phyloP scores from a whole-genome alignment of 2,329 filamentous ascomycete genomes.

The Arthrobotrys megalospora region DNA sequence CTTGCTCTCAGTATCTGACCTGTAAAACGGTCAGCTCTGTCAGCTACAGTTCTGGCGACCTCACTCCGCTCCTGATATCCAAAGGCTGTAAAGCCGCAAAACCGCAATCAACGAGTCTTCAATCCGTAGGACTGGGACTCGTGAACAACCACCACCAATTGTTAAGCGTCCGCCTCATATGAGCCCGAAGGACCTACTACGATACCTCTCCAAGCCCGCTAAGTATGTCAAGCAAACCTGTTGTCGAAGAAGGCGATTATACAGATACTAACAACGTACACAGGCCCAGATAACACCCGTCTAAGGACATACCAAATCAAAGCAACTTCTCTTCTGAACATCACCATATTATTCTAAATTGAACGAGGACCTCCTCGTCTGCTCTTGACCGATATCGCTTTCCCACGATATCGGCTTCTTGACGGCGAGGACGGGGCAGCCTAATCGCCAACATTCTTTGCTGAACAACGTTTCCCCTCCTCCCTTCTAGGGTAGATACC shows the following conservation, averaged over 20 bases:
- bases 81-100: slow-evolving; percentile 53
- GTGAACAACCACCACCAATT: slow-evolving; percentile 35
- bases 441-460: slow-evolving; percentile 82
- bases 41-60: slow-evolving; percentile 60
- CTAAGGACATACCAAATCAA: slow-evolving; percentile 62
- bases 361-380: slow-evolving; percentile 74
- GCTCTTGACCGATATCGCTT: slow-evolving; percentile 82
- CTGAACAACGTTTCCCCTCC: slow-evolving; percentile 84
- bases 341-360: slow-evolving; percentile 69
- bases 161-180: slow-evolving; percentile 75
- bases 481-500: slow-evolving; percentile 68
- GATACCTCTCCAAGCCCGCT: slow-evolving; percentile 93
- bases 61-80: slow-evolving; percentile 17
- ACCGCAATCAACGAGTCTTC: slow-evolving; percentile 39
- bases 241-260: slow-evolving; percentile 2
- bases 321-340: slow-evolving; percentile 67
- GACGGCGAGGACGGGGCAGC: slow-evolving; percentile 72
- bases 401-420: slow-evolving; percentile 83
- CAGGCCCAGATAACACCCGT: slow-evolving; percentile 77
- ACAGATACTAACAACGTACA: slow-evolving; percentile 45
- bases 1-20: slow-evolving; percentile 40
- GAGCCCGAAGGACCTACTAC: slow-evolving; percentile 90
- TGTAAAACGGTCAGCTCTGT: slow-evolving; percentile 55
- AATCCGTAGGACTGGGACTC: slow-evolving; percentile 55
- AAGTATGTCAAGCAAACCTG: slow-evolving; percentile 76